Evolutionary conservation across 768 basidiomycete species (phyloP).

Genomic region (Psilocybe cyanescens): DNA sequence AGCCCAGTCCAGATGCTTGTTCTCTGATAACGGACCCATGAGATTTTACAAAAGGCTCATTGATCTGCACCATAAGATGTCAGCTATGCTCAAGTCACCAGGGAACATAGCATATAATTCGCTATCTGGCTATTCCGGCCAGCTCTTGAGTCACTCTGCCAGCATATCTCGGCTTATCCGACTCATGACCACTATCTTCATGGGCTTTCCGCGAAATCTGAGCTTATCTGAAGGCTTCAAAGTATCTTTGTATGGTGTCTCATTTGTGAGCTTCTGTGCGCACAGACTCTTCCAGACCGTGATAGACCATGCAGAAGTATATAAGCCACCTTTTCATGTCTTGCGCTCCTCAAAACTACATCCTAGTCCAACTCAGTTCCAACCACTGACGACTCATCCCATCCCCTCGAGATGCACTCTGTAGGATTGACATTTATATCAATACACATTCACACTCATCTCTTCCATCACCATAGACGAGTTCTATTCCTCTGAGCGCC

Average conservation of each 20-base stretch:
- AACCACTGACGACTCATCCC: background rate
- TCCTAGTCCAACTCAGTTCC: background rate
- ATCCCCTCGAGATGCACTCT: conserved; percentile 9
- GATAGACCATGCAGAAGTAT: background rate
- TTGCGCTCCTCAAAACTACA: background rate
- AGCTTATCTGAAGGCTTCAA: background rate
- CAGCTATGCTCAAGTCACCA: background rate
- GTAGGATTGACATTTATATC: conserved; percentile 9
- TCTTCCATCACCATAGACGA: background rate
- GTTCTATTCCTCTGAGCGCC: conserved; percentile 29
- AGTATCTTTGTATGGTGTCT: background rate
- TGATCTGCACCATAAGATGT: background rate
- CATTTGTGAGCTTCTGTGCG: background rate
- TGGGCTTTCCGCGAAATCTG: background rate
- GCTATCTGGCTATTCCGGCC: background rate
- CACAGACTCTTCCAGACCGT: background rate
- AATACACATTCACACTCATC: background rate
- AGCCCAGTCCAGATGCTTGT: no score
- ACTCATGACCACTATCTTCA: background rate
- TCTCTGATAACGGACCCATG: no score
- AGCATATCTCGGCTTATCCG: background rate
- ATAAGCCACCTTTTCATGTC: background rate
- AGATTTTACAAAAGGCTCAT: no score
- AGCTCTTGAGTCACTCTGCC: background rate
- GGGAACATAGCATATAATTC: background rate